Base-by-base conservation (phyloP, 176 grass and related monocot species). In the Luzula sylvatica region DNA sequence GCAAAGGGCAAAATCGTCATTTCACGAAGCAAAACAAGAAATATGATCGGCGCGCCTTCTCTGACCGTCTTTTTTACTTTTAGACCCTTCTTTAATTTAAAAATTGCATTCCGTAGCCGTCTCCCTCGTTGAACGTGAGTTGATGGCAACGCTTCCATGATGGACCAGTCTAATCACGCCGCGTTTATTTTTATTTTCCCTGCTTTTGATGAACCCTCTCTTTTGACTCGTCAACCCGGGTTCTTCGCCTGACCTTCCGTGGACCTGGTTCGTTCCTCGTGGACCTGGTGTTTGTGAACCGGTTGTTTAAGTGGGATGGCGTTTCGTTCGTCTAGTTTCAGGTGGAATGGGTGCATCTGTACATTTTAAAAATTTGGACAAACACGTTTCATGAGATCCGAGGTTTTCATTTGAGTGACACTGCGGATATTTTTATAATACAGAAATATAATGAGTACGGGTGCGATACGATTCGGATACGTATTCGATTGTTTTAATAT, bases 111-210 rank as follows among this genome's bases (percentile, higher is more conserved):
- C 9, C 30, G 7, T 9, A 2, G 5, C 30, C 30, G 7, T 2
- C 30, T 2, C 13, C 26, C 57, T 61, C 57, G 57, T 61, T 11
- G 17, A 26, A 42, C 57, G 57, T 61, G 57, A 46, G 20, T 42
- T 26, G 15, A 42, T 44, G 18, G 41, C 0, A 45, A 61, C 57
- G 57, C 57, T 61, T 61, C 39, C 15, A 6, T 41, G 25, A 3
- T 28, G 13, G 2, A 12, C 23, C 13, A 46, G 35, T 46, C 3
- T 3, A 18, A 26, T 8, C 3, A 0, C 1, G 57, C 24, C 20
- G 14, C 57, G 40, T 46, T 32, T 14, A 16, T 0, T 11, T 3
- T n/a, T n/a, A n/a, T 1, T 11, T 7, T 15, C 57, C 1, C 40
- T 14, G 23, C 57, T 61, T 61, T 61, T 61, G 17, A 61, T 8